Conservation (phyloP, 139 green algal species). For the Tetratostichococcus sp. region DNA sequence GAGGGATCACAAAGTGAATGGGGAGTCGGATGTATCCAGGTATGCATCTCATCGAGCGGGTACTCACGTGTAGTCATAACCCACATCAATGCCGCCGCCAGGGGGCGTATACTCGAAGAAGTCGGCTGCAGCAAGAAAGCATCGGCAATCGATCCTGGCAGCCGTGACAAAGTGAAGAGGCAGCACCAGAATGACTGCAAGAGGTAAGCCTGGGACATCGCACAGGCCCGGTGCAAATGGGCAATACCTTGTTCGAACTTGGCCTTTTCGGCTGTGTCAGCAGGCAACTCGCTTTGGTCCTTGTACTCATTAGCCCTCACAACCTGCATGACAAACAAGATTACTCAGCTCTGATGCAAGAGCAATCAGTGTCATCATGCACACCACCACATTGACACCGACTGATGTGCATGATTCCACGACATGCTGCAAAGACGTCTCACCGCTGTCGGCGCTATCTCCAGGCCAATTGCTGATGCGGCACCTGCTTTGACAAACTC, state of each 20-base stretch:
- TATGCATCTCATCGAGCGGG: no score
- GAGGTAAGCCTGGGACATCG: background rate
- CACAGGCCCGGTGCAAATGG: constrained; percentile 1
- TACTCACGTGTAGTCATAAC: constrained; percentile 58
- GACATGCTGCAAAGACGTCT: no score
- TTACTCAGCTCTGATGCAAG: background rate
- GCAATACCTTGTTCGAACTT: background rate
- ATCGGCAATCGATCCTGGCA: background rate
- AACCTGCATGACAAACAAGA: background rate
- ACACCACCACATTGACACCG: no score
- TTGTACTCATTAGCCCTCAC: constrained; percentile 2
- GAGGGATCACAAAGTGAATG: no score
- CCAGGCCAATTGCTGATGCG: constrained; percentile 28
- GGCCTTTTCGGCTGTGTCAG: background rate
- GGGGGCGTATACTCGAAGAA: constrained; percentile 32
- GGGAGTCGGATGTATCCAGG: no score
- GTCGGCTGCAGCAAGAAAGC: constrained; percentile 22
- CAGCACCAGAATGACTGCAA: no score
- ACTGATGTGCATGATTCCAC: no score
- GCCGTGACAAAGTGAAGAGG: no score
- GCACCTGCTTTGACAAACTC: constrained; percentile 30
- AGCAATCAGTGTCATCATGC: no score
- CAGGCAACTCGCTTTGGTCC: background rate
- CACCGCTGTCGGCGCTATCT: constrained; percentile 33
- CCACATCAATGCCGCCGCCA: constrained; percentile 35